Base-by-base conservation (phyloP, 257 asterid species). In the Solanum rostratum region DNA sequence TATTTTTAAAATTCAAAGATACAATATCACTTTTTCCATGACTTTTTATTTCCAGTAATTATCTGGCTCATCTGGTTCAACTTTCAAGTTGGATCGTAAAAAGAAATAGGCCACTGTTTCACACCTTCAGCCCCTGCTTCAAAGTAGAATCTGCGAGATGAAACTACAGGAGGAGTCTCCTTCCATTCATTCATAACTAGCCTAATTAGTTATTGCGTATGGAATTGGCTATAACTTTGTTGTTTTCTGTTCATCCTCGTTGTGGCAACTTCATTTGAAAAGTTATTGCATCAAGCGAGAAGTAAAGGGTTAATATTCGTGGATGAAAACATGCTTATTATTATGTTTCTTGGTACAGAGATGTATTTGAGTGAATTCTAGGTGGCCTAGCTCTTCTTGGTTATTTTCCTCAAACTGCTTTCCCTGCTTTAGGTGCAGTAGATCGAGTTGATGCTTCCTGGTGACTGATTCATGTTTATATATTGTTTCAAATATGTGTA, bases 401-500 rank as follows among this genome's bases (percentile, higher is more conserved):
- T 29, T 10, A 78, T 50, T 29, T 2, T 27, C 16, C 22, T 16
- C 27, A 10, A 29, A 9, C 63, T 78, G 63, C 82, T 78, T 53
- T 1, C 27, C 82, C 27, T 50, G 19, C 46, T 78, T 78, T 29
- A 50, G 82, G 63, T 49, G 82, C 62, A 24, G 62, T 9, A 46
- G 6, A 15, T 49, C n/a, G 16, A 76, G 62, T 49, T 76, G 82
- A 49, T 49, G 81, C 3, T 45, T n/a, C 14, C n/a, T 27, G 1
- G 18, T 46, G 80, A n/a, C 20, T 41, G 81, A 46, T 14, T 46
- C 81, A 24, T 74, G 62, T 76, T 9, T 76, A 7, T 74, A 74
- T 27, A 9, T 49, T 4, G 46, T 76, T 49, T 78, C 63, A 78
- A 50, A 27, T 78, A 50, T 50, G 29, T 50, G 83, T 93, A 96